Percentiles rank a stretch among this genome's conserved stretches.
These are phyloP conservation scores for Mycena venus DNA, from an alignment of 768 basidiomycete genomes.

Conservation along the genomic window DNA sequence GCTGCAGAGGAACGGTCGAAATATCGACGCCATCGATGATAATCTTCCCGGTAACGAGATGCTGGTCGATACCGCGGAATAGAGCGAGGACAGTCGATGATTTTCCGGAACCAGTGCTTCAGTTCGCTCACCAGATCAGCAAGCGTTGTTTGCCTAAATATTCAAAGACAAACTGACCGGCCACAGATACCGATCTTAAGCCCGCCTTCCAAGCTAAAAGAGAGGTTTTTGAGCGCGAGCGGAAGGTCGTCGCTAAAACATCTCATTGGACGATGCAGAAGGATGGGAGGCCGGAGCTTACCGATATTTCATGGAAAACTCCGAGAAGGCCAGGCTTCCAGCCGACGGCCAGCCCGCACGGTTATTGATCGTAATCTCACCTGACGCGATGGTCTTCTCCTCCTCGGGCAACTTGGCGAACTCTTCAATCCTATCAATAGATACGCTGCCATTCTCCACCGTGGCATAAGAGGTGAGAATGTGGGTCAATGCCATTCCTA, in stretches of 20 bases:
- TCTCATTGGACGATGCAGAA: background rate
- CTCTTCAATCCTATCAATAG: constrained; percentile 24
- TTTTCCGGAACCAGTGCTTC: constrained; percentile 29
- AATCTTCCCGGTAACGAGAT: constrained; percentile 27
- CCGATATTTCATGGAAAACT: constrained; percentile 28
- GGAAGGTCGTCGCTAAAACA: constrained; percentile 17
- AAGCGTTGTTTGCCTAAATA: too few relatives aligned
- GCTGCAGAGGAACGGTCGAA: background rate
- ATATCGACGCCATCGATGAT: constrained; percentile 25
- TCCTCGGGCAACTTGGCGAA: constrained; percentile 20
- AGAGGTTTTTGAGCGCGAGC: constrained; percentile 13
- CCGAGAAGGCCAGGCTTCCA: constrained; percentile 5
- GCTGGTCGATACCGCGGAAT: constrained; percentile 28
- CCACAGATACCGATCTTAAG: constrained; percentile 23
- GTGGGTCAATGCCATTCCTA: constrained; percentile 7
- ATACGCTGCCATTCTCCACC: constrained; percentile 20
- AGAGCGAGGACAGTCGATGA: constrained; percentile 24
- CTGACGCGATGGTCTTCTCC: constrained; percentile 13
- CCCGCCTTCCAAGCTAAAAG: constrained; percentile 9
- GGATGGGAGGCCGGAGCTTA: background rate
- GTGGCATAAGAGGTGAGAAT: constrained; percentile 4
- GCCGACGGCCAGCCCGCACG: constrained; percentile 14
- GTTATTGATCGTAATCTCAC: background rate
- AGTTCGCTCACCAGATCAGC: too few relatives aligned
- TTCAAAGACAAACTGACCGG: too few relatives aligned